These are phyloP conservation scores for Cladosporium sp. DNA, from an alignment of 2,329 filamentous ascomycete genomes.

Conservation along the genomic window DNA sequence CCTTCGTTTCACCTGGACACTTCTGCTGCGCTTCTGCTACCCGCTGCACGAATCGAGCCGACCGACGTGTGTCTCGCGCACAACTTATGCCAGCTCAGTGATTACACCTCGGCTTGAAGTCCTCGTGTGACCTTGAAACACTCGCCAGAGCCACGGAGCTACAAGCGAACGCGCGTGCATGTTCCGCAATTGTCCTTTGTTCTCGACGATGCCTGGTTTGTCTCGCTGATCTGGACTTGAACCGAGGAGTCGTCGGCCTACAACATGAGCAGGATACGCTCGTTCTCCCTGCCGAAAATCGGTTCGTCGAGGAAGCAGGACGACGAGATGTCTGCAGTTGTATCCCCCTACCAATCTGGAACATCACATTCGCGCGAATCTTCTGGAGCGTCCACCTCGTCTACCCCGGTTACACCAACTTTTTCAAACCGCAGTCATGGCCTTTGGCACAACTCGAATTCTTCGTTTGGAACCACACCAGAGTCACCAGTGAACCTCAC, in stretches of 20 bases:
- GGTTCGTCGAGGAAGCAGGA: constrained; percentile 15
- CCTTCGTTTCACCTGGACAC: constrained; percentile 8
- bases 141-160: constrained; percentile 17
- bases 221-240: constrained; percentile 10
- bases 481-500: constrained; percentile 52
- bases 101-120: constrained; percentile 14
- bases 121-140: constrained; percentile 20
- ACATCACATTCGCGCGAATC: constrained; percentile 31
- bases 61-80: constrained; percentile 10
- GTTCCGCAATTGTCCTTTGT: constrained; percentile 15
- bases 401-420: constrained; percentile 65
- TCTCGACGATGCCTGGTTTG: constrained; percentile 10
- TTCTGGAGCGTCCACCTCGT: constrained; percentile 52
- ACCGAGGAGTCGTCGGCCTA: constrained; percentile 11
- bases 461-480: constrained; percentile 64
- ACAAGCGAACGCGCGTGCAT: constrained; percentile 20
- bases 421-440: constrained; percentile 59
- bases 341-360: constrained; percentile 19
- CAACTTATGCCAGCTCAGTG: constrained; percentile 11
- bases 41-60: constrained; percentile 2
- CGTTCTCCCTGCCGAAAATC: constrained; percentile 22
- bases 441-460: constrained; percentile 67
- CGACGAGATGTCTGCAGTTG: constrained; percentile 18
- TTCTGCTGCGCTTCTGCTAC: constrained; percentile 4
- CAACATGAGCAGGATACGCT: constrained; percentile 26